Base-by-base conservation (phyloP, 257 asterid genomes). In the Fraxinus cuspidata region DNA sequence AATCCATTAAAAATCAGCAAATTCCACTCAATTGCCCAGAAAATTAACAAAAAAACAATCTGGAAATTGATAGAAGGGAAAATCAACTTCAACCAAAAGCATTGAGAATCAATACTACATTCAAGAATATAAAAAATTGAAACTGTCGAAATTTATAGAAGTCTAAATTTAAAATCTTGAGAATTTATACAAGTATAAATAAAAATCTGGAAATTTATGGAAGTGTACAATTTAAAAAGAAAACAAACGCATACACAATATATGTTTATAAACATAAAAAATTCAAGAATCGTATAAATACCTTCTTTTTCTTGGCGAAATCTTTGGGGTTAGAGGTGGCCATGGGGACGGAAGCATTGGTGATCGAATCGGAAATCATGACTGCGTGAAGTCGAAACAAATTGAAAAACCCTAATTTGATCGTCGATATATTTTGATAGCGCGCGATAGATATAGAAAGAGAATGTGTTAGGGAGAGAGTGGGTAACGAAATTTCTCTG, bases 221-320 rank as follows among this genome's bases (percentile, higher is more conserved):
- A 23, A 63, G 34, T 8, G 31, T 7, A 40, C 37, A 25, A 29
- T 63, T 56, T 1, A 56, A 10, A 71, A 49, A 21, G 27, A 4
- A 69, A 70, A 38, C 19, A n/a, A 8, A 47, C 72, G 44, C 72
- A 32, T 35, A 77, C 83, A 76, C 51, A 77, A 35, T 63, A 28
- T 9, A 9, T 21, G 12, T 11, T 19, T 66, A 51, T 19, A 53
- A 0, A 19, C 10, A 72, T 66, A 13, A 4, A 38, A 76, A 4
- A 13, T 74, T 18, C 49, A 7, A 78, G 19, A 80, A 68, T 80
- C 28, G 12, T 12, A 23, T 0, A 80, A 76, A 12, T 83, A 92
- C 98, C 94, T 90, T 84, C 81, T 90, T 94, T 79, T 92, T 94
- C 96, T 88, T 94, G 42, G 90, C 80, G 68, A 91, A 87, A 85